A percentile compares a stretch with the other conserved stretches of the same genome.
Conservation (phyloP, 2,329 filamentous ascomycete genomes). For the Cladosporium sp. region DNA sequence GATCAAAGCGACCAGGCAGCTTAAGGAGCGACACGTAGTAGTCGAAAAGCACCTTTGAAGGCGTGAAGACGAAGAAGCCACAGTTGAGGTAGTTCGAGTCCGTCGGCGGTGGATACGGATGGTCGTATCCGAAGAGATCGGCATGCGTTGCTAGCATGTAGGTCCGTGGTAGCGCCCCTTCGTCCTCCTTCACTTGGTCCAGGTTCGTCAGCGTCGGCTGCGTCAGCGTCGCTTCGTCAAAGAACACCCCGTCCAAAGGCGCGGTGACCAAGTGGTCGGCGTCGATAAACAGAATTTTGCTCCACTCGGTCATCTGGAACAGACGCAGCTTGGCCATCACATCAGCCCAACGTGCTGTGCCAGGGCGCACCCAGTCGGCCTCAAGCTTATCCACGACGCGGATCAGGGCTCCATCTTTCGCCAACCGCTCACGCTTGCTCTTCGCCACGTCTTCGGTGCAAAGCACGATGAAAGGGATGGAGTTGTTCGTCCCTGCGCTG, state of each 20-base stretch:
- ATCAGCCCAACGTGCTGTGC: conserved; percentile 29
- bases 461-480: conserved; percentile 37
- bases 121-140: conserved; percentile 30
- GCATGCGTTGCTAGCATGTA: conserved; percentile 38
- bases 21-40: conserved; percentile 34
- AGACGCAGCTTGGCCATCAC: conserved; percentile 35
- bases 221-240: conserved; percentile 33
- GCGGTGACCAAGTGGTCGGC: conserved; percentile 30
- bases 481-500: conserved; percentile 31
- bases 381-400: conserved; percentile 31
- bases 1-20: conserved; percentile 32
- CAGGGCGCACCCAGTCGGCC: conserved; percentile 29
- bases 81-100: conserved; percentile 31
- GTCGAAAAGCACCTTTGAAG: conserved; percentile 30
- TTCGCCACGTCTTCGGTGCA: conserved; percentile 32
- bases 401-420: conserved; percentile 34
- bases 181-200: conserved; percentile 28
- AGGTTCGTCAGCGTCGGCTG: conserved; percentile 26
- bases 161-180: conserved; percentile 33
- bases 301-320: conserved; percentile 31
- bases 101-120: conserved; percentile 28
- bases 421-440: conserved; percentile 33
- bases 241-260: conserved; percentile 31
- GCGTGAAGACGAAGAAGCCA: conserved; percentile 38
- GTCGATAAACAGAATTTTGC: conserved; percentile 35